These are phyloP conservation scores for Chaetomium fimeti DNA, from an alignment of 495 filamentous ascomycete species.

Conservation along the genomic window DNA sequence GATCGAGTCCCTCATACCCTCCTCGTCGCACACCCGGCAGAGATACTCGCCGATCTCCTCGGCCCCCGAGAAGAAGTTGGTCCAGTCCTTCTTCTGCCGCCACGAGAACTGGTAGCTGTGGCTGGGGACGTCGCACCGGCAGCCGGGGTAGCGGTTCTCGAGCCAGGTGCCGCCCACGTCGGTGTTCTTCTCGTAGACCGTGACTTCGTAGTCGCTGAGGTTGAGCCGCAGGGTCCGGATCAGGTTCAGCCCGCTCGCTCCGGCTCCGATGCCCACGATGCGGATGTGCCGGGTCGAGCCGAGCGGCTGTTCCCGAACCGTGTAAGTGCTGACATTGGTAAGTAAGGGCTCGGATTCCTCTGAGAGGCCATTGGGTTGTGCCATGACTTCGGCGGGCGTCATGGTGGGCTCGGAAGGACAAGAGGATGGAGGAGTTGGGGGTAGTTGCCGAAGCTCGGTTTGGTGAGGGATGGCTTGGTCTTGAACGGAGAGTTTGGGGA, in stretches of 20 bases:
- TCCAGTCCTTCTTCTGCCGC: slow-evolving; percentile 58
- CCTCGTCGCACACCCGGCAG: slow-evolving; percentile 52
- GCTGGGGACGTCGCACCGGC: slow-evolving; percentile 55
- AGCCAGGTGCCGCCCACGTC: slow-evolving; percentile 63
- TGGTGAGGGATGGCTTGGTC: not conserved
- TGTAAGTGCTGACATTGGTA: slow-evolving; percentile 29
- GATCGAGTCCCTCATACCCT: slow-evolving; percentile 53
- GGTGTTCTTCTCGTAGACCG: slow-evolving; percentile 76
- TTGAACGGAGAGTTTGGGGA: slow-evolving; percentile 3
- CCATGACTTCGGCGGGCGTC: slow-evolving; percentile 20
- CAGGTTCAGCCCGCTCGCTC: slow-evolving; percentile 51
- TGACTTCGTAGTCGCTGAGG: slow-evolving; percentile 51
- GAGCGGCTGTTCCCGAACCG: slow-evolving; percentile 45
- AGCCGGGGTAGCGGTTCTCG: slow-evolving; percentile 59
- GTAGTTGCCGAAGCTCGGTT: not conserved
- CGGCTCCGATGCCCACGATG: slow-evolving; percentile 51
- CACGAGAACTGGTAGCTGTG: slow-evolving; percentile 59
- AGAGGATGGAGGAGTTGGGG: slow-evolving; percentile 8
- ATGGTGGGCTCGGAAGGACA: slow-evolving; percentile 16
- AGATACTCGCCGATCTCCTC: slow-evolving; percentile 62
- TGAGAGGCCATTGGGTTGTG: slow-evolving; percentile 10
- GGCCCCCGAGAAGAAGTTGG: slow-evolving; percentile 56
- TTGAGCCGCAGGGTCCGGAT: slow-evolving; percentile 45
- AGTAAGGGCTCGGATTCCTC: slow-evolving; percentile 16
- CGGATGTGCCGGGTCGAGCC: slow-evolving; percentile 46